phyloP scores from a whole-genome alignment of 2,329 filamentous ascomycete species.

The Diplocarpon rosae region DNA sequence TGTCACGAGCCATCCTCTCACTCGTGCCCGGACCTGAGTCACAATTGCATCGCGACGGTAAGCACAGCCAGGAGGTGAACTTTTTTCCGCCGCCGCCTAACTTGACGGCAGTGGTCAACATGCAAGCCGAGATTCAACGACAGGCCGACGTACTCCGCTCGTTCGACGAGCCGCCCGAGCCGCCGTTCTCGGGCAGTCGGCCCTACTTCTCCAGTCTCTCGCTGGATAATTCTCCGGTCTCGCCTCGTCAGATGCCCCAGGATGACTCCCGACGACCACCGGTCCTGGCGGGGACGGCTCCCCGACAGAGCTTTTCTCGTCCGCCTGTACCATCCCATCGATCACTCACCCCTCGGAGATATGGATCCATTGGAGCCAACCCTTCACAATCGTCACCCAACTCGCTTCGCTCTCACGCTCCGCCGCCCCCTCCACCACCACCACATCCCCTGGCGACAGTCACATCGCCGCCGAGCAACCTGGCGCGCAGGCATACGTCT shows the following conservation, averaged over 20 bases:
- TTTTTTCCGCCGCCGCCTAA: conserved; percentile 18
- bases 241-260: conserved; percentile 75
- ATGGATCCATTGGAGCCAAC: conserved; percentile 68
- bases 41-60: conserved; percentile 72
- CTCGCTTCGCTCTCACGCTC: conserved; percentile 56
- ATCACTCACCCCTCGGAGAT: conserved; percentile 63
- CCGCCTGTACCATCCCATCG: conserved; percentile 75
- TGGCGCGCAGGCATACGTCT: conserved; percentile 80
- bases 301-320: conserved; percentile 56
- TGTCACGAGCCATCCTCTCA: conserved; percentile 63
- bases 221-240: conserved; percentile 68
- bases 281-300: conserved; percentile 43
- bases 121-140: conserved; percentile 51
- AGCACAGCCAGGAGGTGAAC: conserved; percentile 26
- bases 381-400: conserved; percentile 61
- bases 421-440: conserved; percentile 46
- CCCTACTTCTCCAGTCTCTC: conserved; percentile 51
- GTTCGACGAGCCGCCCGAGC: conserved; percentile 57
- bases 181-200: conserved; percentile 50
- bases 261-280: conserved; percentile 67
- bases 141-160: conserved; percentile 46
- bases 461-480: conserved; percentile 53
- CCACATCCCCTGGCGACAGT: conserved; percentile 56
- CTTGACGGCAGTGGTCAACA: conserved; percentile 35
- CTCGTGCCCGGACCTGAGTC: conserved; percentile 68